These are phyloP conservation scores for Phytophthora chlamydospora DNA, from an alignment of 352 stramenopile genomes.

Conservation along the genomic window DNA sequence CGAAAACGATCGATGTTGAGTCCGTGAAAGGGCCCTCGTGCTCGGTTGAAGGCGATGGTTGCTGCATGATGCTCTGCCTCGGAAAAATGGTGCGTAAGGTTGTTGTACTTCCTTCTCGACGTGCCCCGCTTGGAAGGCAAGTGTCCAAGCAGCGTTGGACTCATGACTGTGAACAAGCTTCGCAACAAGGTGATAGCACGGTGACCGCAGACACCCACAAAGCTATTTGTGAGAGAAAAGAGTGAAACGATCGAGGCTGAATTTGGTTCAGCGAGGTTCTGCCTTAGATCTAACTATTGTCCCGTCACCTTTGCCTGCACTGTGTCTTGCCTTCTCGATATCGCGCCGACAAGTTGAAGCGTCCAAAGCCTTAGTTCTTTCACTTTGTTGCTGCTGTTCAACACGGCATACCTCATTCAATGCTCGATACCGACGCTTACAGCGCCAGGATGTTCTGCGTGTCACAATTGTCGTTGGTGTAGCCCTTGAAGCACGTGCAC, in stretches of 20 bases:
- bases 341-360: not conserved
- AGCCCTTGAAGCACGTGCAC: constrained; percentile 90
- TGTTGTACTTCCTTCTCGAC: not conserved
- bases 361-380: not conserved
- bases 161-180: too few relatives aligned
- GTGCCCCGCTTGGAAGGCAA: not conserved
- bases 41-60: constrained; percentile 48
- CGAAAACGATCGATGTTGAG: constrained; percentile 43
- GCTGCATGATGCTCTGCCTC: constrained; percentile 31
- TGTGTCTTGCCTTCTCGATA: too few relatives aligned
- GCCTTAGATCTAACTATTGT: too few relatives aligned
- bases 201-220: too few relatives aligned
- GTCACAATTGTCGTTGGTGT: constrained; percentile 89
- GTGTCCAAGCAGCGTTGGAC: too few relatives aligned
- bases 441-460: constrained; percentile 84
- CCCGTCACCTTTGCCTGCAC: too few relatives aligned
- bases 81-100: constrained; percentile 20
- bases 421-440: constrained; percentile 30
- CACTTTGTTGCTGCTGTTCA: not conserved
- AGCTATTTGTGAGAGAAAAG: not conserved
- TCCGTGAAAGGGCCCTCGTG: constrained; percentile 37
- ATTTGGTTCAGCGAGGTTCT: too few relatives aligned
- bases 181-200: too few relatives aligned
- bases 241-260: too few relatives aligned
- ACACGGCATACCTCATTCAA: not conserved